Conservation (phyloP, 306 rosid species). For the Arachis hypogaea region DNA sequence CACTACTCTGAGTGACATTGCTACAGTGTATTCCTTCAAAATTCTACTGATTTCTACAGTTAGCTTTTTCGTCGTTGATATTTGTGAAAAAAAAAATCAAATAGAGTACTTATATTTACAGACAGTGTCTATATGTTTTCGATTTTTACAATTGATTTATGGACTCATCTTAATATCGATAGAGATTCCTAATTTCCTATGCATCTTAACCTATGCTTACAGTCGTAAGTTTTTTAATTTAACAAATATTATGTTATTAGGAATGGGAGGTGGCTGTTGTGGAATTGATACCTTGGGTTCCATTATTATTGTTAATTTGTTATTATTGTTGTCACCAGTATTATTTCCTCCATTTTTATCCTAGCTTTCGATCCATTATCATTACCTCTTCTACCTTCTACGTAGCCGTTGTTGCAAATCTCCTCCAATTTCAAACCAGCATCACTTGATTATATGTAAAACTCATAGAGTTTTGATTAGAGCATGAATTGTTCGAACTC, state of each 20-base stretch:
- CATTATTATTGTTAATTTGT: slow-evolving; percentile 21
- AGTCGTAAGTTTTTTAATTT: background rate
- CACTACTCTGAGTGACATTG: too few species aligned
- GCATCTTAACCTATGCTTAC: background rate
- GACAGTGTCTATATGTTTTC: slow-evolving; percentile 9
- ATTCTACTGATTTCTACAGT: too few species aligned
- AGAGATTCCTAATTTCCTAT: too few species aligned
- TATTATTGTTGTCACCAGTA: background rate
- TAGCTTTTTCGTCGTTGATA: too few species aligned
- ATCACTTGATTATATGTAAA: slow-evolving; percentile 3
- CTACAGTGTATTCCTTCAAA: too few species aligned
- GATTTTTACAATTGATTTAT: slow-evolving; percentile 9
- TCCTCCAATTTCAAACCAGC: background rate
- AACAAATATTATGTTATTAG: background rate
- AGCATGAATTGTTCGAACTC: too few species aligned
- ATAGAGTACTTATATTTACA: slow-evolving; percentile 32
- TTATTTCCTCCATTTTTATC: background rate
- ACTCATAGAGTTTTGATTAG: background rate
- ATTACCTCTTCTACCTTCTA: background rate
- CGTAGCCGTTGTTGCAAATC: background rate
- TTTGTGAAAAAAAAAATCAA: slow-evolving; percentile 38
- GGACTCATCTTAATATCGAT: slow-evolving; percentile 2
- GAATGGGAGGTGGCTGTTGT: background rate
- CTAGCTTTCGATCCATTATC: background rate
- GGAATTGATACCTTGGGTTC: background rate